Percentiles rank a stretch among this genome's conserved stretches.
Conservation (phyloP, 768 basidiomycete genomes). For the Tephrocybe sp. region DNA sequence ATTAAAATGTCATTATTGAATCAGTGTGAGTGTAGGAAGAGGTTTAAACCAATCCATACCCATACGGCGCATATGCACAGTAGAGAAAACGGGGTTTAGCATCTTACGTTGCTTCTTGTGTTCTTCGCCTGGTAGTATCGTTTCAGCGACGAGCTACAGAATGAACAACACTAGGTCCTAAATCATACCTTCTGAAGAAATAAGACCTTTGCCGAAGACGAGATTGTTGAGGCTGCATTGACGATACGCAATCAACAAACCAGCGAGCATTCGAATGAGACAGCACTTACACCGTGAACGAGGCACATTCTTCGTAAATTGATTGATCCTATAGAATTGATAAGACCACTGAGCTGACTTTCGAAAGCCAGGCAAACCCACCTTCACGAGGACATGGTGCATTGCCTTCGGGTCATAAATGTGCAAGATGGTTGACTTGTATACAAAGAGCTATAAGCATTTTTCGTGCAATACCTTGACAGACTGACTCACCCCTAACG, state of each 20-base stretch:
- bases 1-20: constrained; percentile 2
- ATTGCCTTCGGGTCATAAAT: constrained; percentile 8
- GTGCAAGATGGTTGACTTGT: not conserved
- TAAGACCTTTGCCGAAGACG: constrained; percentile 10
- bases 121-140: constrained; percentile 10
- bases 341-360: not conserved
- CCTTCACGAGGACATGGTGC: not conserved
- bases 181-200: constrained; percentile 2
- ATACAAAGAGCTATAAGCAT: not conserved
- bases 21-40: not conserved
- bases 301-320: constrained; percentile 4
- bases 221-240: not conserved
- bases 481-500: too few species aligned
- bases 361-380: not conserved
- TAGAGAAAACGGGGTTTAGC: constrained; percentile 18
- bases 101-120: constrained; percentile 15
- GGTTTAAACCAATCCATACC: not conserved
- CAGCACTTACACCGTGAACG: constrained; percentile 3
- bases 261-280: too few species aligned
- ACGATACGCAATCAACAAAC: not conserved
- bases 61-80: constrained; percentile 13
- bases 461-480: too few species aligned
- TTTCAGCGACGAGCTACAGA: too few species aligned
- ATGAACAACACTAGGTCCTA: too few species aligned
- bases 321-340: constrained; percentile 6